Evolutionary conservation across 2,329 filamentous ascomycete species (phyloP), one percentile per base, ranked within the genome.

Genomic region (Pseudocercospora fuligena): DNA sequence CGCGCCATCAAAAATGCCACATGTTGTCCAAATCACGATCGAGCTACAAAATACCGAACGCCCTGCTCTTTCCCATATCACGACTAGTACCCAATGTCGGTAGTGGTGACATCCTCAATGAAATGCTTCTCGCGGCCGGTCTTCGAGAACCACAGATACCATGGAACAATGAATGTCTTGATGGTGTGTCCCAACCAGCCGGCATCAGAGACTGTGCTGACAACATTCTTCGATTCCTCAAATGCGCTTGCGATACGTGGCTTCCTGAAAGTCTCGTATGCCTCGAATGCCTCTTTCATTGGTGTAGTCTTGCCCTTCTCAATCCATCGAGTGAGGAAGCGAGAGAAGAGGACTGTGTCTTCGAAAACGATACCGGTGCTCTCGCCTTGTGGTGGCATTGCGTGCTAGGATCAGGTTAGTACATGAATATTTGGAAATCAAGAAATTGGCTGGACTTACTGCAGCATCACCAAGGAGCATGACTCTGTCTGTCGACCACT

Each of bases 331-430:
- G 76, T 78, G 56, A 82, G 65, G 73, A 79, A 82, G 57, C 81
- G 73, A 29, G 83, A 79, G 73, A 85, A 81, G 61, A 85, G 73
- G 40, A 85, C 81, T 1, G 80, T 84, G 70, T 85, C 83, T 73
- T 85, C 84, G 67, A 86, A 84, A 9, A 85, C 82, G 36, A 85
- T 81, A 16, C 83, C 83, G 3, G 83, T 85, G 33, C 78, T 80
- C 67, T 85, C 83, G 11, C 83, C 83, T 65, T 84, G 82, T 2
- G 83, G 83, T 3, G 83, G 82, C 83, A 85, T 85, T 9, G 81
- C 82, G 70, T 83, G 82, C 58, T 77, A n/a, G 14, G 12, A 51
- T 25, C 33, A 40, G 56, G 14, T 67, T 54, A 64, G 63, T 11
- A 54, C 25, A 25, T 23, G 29, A 23, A 2, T 16, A 2, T 53